Evolutionary conservation across 116 monocot species (phyloP), one percentile per base, ranked within the genome.

Genomic region (Zostera marina): DNA sequence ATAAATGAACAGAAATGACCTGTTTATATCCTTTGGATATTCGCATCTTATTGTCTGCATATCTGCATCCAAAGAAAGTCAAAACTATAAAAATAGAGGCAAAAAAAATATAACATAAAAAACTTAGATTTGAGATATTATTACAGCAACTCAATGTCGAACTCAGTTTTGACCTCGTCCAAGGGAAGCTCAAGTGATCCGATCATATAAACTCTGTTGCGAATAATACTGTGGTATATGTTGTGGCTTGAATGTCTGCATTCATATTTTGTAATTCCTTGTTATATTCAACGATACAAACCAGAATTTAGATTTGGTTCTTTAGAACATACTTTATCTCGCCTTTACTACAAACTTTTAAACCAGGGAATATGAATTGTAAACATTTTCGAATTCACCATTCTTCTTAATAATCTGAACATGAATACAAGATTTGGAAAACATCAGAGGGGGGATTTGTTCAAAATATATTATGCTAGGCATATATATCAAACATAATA

Each of bases 1-100:
- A 42, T 61, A 76, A 44, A 72, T 81, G 81, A 17, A 87, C 73
- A 65, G 73, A 71, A 17, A 65, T 48, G 3, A 63, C 61, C 38
- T 57, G 61, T 11, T 74, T 73, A 46, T 68, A 53, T 16, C 62
- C 59, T 45, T 64, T 56, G 48, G 56, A 73, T 53, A 87, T 78
- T 63, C 73, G 68, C 57, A 86, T 76, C 70, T 79, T 81, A 20
- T 76, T 66, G 51, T 87, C 86, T 7, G 73, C 59, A 44, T 86
- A 87, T 41, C 86, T 87, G 81, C 43, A 62, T 13, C 24, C 47
- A 40, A 12, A 24, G 42, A 46, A 46, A 25, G 44, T 9, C 32
- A n/a, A 44, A 44, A 64, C 42, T 7, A 11, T 8, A 42, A 5
- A 54, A 32, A 11, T 12, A 9, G 8, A 40, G 3, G 1, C 8